Evolutionary conservation across 2,329 filamentous ascomycete species (phyloP).

Genomic region (Fusarium coffeatum): DNA sequence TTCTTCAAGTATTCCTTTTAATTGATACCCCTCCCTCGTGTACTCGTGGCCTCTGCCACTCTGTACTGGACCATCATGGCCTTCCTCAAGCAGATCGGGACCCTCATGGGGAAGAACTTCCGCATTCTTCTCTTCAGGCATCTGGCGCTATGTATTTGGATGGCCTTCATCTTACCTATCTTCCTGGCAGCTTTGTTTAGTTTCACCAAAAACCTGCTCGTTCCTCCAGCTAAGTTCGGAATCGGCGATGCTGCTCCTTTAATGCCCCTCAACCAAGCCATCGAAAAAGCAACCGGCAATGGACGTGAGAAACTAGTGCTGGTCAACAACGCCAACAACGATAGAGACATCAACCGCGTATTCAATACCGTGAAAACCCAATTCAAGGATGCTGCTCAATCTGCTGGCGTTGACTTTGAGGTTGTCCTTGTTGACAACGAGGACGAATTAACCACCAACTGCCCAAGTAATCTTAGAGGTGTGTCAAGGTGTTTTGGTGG

Average conservation of each 20-base stretch:
- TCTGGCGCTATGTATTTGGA: conserved; percentile 61
- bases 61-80: conserved; percentile 55
- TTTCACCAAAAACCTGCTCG: conserved; percentile 85
- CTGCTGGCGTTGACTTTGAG: conserved; percentile 66
- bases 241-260: conserved; percentile 73
- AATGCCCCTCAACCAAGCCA: conserved; percentile 71
- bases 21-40: conserved; percentile 3
- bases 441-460: conserved; percentile 69
- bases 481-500: conserved; percentile 79
- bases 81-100: conserved; percentile 68
- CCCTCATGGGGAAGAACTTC: conserved; percentile 71
- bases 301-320: conserved; percentile 79
- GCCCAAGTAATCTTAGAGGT: conserved; percentile 72
- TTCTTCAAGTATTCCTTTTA: background rate
- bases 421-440: conserved; percentile 66
- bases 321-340: conserved; percentile 77
- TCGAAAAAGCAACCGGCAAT: conserved; percentile 64
- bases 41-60: conserved; percentile 14
- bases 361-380: conserved; percentile 71
- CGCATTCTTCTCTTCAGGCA: conserved; percentile 69
- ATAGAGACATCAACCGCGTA: conserved; percentile 77
- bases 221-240: conserved; percentile 80
- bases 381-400: conserved; percentile 64
- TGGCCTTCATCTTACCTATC: conserved; percentile 70
- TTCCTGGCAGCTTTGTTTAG: conserved; percentile 69